A percentile compares a stretch with the other conserved stretches of the same genome.
Conservation (phyloP, 768 basidiomycete genomes). For the Tricholoma bakamatsutake region DNA sequence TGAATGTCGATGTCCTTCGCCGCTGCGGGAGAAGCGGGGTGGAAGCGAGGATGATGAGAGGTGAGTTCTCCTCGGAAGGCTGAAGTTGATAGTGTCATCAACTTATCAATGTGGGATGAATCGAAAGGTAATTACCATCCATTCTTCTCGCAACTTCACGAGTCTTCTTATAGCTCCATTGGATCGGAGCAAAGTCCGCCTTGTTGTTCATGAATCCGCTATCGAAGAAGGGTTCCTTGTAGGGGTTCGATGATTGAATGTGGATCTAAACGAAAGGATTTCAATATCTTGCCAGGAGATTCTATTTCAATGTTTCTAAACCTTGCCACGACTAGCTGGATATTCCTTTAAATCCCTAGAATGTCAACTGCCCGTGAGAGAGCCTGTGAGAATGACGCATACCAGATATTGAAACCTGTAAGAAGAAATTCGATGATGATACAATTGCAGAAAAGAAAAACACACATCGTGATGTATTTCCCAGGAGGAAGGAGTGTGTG, state of each 20-base stretch:
- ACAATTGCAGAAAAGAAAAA: not conserved
- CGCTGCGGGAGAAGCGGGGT: slow-evolving; percentile 60
- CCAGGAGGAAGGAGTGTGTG: slow-evolving; percentile 66
- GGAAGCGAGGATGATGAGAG: slow-evolving; percentile 71
- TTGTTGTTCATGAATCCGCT: slow-evolving; percentile 78
- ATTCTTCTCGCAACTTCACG: slow-evolving; percentile 67
- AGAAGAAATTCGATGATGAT: not conserved
- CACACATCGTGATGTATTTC: slow-evolving; percentile 62
- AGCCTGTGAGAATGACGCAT: slow-evolving; percentile 7
- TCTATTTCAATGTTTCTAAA: slow-evolving; percentile 11
- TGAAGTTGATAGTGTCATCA: slow-evolving; percentile 13
- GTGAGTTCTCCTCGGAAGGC: slow-evolving; percentile 69
- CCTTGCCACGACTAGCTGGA: slow-evolving; percentile 68
- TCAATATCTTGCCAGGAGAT: not conserved
- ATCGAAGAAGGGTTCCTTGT: slow-evolving; percentile 60
- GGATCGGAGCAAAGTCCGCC: slow-evolving; percentile 70
- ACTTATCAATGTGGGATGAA: not conserved
- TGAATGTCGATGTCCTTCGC: slow-evolving; percentile 57
- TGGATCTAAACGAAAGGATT: slow-evolving; percentile 40
- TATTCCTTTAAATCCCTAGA: slow-evolving; percentile 43
- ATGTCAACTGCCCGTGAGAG: not conserved
- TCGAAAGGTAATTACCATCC: slow-evolving; percentile 40
- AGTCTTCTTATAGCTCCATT: slow-evolving; percentile 76
- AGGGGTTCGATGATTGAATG: slow-evolving; percentile 54
- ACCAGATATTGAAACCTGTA: slow-evolving; percentile 60